Base-by-base conservation (phyloP, 2,329 filamentous ascomycete species). In the Talaromyces islandicus region DNA sequence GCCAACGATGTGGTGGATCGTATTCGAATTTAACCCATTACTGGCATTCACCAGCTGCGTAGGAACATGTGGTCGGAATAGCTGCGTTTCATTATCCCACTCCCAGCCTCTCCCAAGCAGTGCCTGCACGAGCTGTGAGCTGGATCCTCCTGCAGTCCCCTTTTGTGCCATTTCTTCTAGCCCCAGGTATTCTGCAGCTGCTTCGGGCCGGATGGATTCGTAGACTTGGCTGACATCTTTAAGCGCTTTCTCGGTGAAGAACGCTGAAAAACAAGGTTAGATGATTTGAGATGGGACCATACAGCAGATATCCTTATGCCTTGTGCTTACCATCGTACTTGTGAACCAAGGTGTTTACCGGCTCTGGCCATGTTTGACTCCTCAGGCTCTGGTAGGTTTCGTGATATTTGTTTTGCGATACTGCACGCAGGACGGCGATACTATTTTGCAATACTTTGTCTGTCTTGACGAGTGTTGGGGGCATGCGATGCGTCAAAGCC, bases 201-300 rank as follows among this genome's bases (percentile, higher is more conserved):
- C 66, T 10, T 69, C 66, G 30, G 73, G 71, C 57, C 74, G 66
- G 59, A 77, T 76, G 6, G 74, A 70, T 62, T 73, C 72, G 64
- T 75, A 77, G n/a, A 71, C 71, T 56, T 64, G 67, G 65, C 73
- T 76, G 60, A 76, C 65, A 58, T 73, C 70, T 46, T 69, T 69
- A 60, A 77, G 66, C 10, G 74, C 72, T 48, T 72, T 74, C 58
- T 75, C 68, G 63, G 74, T 70, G 60, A 75, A 76, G 59, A 75
- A 71, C 41, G 61, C 75, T 77, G 32, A 25, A 43, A 27, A 38
- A 17, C 1, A 38, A 2, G 7, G 5, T 38, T n/a, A 38, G 35
- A 5, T n/a, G 35, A 7, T 38, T 17, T n/a, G 35, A n/a, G n/a
- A 38, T 38, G 6, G 17, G 7, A 38, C 7, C 14, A 38, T n/a